These are phyloP conservation scores for Rosellinia necatrix DNA, from an alignment of 2,329 filamentous ascomycete species.

Conservation along the genomic window DNA sequence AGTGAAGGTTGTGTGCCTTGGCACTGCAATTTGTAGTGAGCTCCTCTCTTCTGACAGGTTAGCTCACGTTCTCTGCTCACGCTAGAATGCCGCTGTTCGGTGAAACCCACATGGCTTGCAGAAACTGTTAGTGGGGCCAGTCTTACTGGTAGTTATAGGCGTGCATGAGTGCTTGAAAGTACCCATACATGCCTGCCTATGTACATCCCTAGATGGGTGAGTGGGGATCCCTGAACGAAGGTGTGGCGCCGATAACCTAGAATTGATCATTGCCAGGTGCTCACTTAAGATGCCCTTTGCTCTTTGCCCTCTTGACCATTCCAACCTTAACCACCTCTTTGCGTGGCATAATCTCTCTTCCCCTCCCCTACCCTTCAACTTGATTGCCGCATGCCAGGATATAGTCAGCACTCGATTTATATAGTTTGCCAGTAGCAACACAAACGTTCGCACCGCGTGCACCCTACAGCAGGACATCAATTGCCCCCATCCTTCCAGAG, in stretches of 20 bases:
- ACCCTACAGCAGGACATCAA: not conserved
- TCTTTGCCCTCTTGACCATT: too few relatives aligned
- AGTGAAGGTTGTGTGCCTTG: too few relatives aligned
- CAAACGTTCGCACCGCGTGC: not conserved
- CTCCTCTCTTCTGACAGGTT: not conserved
- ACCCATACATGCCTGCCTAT: not conserved
- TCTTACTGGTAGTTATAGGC: too few relatives aligned
- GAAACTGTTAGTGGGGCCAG: slow-evolving; percentile 16
- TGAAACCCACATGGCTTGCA: slow-evolving; percentile 21
- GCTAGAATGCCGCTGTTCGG: slow-evolving; percentile 4
- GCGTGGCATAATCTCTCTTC: too few relatives aligned
- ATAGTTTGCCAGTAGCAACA: not conserved
- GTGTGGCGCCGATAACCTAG: not conserved
- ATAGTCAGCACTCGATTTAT: not conserved
- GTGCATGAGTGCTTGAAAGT: too few relatives aligned
- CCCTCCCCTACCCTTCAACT: not conserved
- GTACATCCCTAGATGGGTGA: too few relatives aligned
- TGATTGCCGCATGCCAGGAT: not conserved
- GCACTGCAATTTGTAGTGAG: too few relatives aligned
- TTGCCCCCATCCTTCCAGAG: not conserved
- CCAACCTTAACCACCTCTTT: too few relatives aligned
- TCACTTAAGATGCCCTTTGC: too few relatives aligned
- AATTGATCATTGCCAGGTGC: not conserved
- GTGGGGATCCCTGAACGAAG: not conserved
- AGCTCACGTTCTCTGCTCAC: slow-evolving; percentile 3